phyloP scores from a whole-genome alignment of 2,329 filamentous ascomycete genomes.

The Arthrobotrys pseudoclavata region DNA sequence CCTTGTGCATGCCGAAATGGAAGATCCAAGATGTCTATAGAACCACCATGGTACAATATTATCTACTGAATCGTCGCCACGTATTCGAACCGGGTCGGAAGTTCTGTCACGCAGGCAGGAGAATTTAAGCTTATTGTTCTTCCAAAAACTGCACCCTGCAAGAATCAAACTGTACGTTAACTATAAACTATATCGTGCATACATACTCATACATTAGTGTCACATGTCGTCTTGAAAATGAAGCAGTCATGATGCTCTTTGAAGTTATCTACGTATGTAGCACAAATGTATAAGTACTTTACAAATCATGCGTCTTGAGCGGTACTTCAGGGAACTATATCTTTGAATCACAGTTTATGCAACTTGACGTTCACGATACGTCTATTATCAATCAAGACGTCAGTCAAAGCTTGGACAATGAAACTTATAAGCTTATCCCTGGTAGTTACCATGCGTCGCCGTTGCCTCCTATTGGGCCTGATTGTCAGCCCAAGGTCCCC shows the following conservation, averaged over 20 bases:
- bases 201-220: neutral
- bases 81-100: slow-evolving; percentile 43
- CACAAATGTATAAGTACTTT: neutral
- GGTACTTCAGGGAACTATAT: neutral
- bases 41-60: slow-evolving; percentile 16
- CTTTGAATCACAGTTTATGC: slow-evolving; percentile 3
- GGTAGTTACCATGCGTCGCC: slow-evolving; percentile 11
- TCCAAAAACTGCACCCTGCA: slow-evolving; percentile 42
- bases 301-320: neutral
- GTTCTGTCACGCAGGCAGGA: slow-evolving; percentile 42
- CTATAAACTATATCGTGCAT: slow-evolving; percentile 12
- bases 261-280: neutral
- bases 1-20: slow-evolving; percentile 43
- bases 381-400: slow-evolving; percentile 13
- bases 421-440: neutral
- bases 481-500: slow-evolving; percentile 24
- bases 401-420: neutral
- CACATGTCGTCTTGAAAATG: slow-evolving; percentile 1
- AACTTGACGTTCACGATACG: neutral
- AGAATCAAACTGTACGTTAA: slow-evolving; percentile 18
- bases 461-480: slow-evolving; percentile 53
- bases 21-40: slow-evolving; percentile 48
- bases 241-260: slow-evolving; percentile 21
- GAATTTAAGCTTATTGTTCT: slow-evolving; percentile 59
- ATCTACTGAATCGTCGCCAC: slow-evolving; percentile 58